Conservation (phyloP, 2,329 filamentous ascomycete genomes). For the Coleophoma cylindrospora region DNA sequence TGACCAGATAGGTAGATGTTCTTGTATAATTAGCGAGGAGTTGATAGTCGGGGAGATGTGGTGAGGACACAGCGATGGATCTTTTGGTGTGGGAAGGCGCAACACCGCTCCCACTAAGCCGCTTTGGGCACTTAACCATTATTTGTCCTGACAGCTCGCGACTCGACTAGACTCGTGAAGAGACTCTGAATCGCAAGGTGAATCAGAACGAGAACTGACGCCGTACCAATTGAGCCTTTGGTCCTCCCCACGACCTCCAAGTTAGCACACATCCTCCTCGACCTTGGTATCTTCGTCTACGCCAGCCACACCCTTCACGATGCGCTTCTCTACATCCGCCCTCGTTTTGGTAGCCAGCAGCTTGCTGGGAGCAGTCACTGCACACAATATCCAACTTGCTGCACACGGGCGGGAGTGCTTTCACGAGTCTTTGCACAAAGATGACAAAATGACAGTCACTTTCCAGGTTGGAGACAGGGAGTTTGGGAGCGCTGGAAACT, state of each 20-base stretch:
- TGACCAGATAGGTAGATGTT: constrained; percentile 23
- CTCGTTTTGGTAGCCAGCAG: constrained; percentile 21
- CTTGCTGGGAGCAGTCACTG: constrained; percentile 51
- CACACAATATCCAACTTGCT: constrained; percentile 94
- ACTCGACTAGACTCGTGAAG: too few relatives aligned
- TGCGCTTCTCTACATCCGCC: constrained; percentile 26
- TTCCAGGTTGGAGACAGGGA: constrained; percentile 98
- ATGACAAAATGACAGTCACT: constrained; percentile 97
- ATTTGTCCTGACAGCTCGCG: neutral
- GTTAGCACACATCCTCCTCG: too few relatives aligned
- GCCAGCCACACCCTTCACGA: constrained; percentile 8
- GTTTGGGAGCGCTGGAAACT: constrained; percentile 88
- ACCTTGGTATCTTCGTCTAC: too few relatives aligned
- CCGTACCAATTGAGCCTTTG: neutral
- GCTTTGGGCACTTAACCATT: neutral
- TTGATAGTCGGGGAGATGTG: constrained; percentile 20
- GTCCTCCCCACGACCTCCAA: too few relatives aligned
- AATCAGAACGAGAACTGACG: too few relatives aligned
- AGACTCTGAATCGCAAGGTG: too few relatives aligned
- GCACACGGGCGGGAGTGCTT: constrained; percentile 96
- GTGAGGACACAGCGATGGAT: constrained; percentile 16
- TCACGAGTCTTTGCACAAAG: constrained; percentile 85
- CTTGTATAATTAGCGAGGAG: constrained; percentile 22
- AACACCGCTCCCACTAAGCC: neutral
- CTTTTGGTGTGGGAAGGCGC: constrained; percentile 1